Evolutionary conservation across 2,329 filamentous ascomycete genomes (phyloP), one percentile per base, ranked within the genome.

Genomic region (Claviceps sp.): DNA sequence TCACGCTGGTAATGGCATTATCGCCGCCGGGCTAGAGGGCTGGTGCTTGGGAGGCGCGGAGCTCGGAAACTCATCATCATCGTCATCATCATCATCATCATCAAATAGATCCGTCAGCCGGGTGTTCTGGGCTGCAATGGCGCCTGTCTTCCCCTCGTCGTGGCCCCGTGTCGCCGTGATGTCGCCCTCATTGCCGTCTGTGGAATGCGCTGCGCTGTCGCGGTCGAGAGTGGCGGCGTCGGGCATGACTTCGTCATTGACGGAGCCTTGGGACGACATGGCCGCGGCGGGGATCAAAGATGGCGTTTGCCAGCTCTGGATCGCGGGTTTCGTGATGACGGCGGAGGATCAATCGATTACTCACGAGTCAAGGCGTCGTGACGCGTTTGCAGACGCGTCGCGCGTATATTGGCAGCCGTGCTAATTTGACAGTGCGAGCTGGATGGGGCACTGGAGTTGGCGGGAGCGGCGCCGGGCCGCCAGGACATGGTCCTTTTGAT

Each of bases 21-120:
- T 62, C 34, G 64, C 63, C 4, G 69, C 71, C 38, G 72, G 74
- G 58, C 70, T 76, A 16, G 65, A 66, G 11, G 61, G 53, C 26
- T 48, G 60, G 57, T 55, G 58, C 58, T 72, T 70, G 30, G 65
- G 60, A 22, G 71, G 61, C 7, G 70, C 68, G 50, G 75, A 75
- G 57, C 71, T 78, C 6, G 76, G 73, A 48, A 82, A 81, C 55
- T 84, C 80, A 0, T 81, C 78, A 56, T 81, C 78, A 56, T 83
- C 79, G 1, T 22, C 42, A 5, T 45, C 43, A 45, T 80, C 78
- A 18, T 71, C 70, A 56, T 80, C 70, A 56, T 80, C 77, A 37
- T 69, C 73, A 52, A 83, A 83, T 11, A 84, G 58, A 4, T 82
- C 77, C 48, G 81, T 78, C 6, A 84, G 65, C 52, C 77, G 79